Conservation (phyloP, 202 grass and related monocot genomes). For the Setaria italica region DNA sequence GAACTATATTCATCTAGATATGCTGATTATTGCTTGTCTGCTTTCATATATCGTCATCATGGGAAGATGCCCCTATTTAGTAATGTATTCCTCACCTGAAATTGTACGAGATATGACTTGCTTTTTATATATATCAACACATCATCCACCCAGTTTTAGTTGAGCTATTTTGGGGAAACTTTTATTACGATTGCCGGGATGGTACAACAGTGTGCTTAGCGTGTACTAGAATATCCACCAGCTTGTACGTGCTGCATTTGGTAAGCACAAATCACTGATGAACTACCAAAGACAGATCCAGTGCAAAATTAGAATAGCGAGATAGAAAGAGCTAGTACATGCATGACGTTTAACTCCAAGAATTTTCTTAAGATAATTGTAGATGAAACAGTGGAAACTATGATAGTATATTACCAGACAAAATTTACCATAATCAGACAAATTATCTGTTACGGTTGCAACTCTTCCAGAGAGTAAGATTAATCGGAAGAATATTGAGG, state of each 20-base stretch:
- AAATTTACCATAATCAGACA: neutral
- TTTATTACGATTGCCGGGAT: neutral
- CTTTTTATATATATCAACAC: slow-evolving; percentile 18
- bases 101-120: neutral
- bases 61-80: slow-evolving; percentile 16
- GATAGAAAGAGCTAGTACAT: neutral
- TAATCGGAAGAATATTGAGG: neutral
- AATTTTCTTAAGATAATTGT: neutral
- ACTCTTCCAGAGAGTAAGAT: neutral
- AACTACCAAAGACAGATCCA: neutral
- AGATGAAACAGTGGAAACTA: neutral
- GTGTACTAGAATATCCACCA: neutral
- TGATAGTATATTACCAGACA: neutral
- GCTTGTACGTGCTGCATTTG: neutral
- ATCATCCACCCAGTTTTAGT: slow-evolving; percentile 13
- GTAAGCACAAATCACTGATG: neutral
- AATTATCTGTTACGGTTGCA: too few species aligned
- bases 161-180: slow-evolving; percentile 37
- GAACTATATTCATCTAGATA: neutral
- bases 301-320: neutral
- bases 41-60: slow-evolving; percentile 2
- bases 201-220: neutral
- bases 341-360: neutral
- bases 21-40: neutral
- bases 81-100: slow-evolving; percentile 23